Evolutionary conservation across 495 filamentous ascomycete genomes (phyloP), one percentile per base, ranked within the genome.

Genomic region (Neurospora terricola): DNA sequence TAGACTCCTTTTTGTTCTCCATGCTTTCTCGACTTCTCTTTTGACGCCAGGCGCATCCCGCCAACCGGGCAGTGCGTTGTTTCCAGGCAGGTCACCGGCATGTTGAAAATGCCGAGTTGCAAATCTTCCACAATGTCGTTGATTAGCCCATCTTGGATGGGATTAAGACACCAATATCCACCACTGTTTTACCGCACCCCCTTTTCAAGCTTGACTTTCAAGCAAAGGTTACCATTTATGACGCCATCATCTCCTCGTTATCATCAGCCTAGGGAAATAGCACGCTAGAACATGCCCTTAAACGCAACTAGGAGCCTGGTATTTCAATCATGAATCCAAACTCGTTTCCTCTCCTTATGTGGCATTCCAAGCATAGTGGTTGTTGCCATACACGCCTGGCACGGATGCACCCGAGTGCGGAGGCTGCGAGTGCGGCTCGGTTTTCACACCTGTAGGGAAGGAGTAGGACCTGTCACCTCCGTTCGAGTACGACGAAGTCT

Each of bases 381-480:
- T 70, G 42, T 72, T 70, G 14, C 70, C 68, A 38, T 76, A 76
- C 4, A 75, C 74, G 9, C 72, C 72, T 37, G 54, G 54, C 54
- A 68, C 66, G 9, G 71, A 37, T 6, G 73, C 70, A 21, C 70
- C 68, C 14, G 75, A 74, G 42, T 76, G 75, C 5, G 75, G 68
- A 30, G 71, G 45, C 14, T 74, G 69, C 42, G 62, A 70, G 10
- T 76, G 72, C 39, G 38, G 30, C 38, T 77, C 72, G 3, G 62
- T 18, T 48, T 75, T 76, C 16, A 62, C 69, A 68, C 81, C 54
- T 66, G 54, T 78, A 11, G 83, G 79, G 18, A 79, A 85, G 18
- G 79, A 77, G 72, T 86, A 86, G 9, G 84, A 79, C 54, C 83
- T 78, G 36, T 78, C 80, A 45, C 59, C 71, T n/a, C 75, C 78